Percentiles rank a stretch among this genome's conserved stretches.
These are phyloP conservation scores for Hypericum perforatum DNA, from an alignment of 345 rosid species.

Conservation along the genomic window DNA sequence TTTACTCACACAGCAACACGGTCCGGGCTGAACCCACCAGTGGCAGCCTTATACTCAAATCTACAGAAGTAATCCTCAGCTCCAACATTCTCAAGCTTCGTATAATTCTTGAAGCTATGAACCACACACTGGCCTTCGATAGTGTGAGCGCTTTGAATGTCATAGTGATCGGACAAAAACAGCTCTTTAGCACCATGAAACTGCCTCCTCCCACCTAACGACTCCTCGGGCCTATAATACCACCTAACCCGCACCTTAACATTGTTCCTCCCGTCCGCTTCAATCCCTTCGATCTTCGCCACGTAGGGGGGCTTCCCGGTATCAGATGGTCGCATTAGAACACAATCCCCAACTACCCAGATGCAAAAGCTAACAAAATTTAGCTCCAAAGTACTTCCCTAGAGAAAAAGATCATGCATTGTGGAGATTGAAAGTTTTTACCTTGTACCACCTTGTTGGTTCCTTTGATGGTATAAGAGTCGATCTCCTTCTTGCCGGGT, in stretches of 20 bases:
- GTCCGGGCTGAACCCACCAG: constrained; percentile 79
- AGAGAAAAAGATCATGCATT: not conserved
- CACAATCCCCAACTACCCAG: constrained; percentile 60
- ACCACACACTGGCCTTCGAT: constrained; percentile 81
- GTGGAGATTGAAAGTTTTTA: constrained; percentile 7
- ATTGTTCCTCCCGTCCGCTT: constrained; percentile 51
- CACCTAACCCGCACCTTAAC: constrained; percentile 70
- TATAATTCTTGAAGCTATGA: constrained; percentile 66
- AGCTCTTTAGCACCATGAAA: constrained; percentile 91
- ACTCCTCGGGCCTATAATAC: constrained; percentile 88
- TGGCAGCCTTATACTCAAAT: constrained; percentile 77
- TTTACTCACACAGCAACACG: constrained; percentile 83
- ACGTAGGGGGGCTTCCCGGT: constrained; percentile 68
- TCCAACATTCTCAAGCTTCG: constrained; percentile 67
- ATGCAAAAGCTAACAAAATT: constrained; percentile 1
- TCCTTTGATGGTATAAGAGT: constrained; percentile 55
- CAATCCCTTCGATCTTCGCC: constrained; percentile 72
- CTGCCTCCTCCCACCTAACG: constrained; percentile 73
- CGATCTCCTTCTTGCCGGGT: constrained; percentile 40
- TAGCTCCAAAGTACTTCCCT: not conserved
- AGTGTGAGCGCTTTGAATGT: constrained; percentile 70
- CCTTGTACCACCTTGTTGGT: constrained; percentile 61
- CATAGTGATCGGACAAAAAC: constrained; percentile 74
- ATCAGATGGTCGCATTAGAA: constrained; percentile 75
- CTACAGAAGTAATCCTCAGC: constrained; percentile 77